Evolutionary conservation across 75 land plant species (phyloP), one percentile per base, ranked within the genome.

Genomic region (Sequoiadendron giganteum): DNA sequence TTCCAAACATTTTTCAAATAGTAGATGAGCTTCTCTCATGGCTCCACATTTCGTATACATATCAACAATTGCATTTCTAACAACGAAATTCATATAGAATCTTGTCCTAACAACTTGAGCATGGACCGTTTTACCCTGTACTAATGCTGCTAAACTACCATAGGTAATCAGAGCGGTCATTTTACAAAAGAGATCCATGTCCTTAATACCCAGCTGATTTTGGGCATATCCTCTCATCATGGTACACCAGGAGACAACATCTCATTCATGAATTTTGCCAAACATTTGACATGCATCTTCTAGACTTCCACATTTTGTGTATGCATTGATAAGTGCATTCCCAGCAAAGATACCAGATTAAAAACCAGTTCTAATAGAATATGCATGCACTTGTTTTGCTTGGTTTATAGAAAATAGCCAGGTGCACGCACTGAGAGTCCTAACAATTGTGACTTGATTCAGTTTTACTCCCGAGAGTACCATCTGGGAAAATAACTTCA

Each of bases 1-100:
- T 89, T 42, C 73, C 82, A n/a, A 85, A 82, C 90, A 94, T 91
- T 36, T 85, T 84, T 76, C 61, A 54, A 94, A 94, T 42, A 89
- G 36, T 52, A 14, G 85, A 49, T 25, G 90, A n/a, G 90, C 87
- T 80, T 87, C 90, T 65, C 85, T 86, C 43, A 93, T 45, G 54
- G 90, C 88, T 19, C 94, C 95, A 77, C 89, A 92, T 87, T 91
- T 93, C 10, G 86, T 88, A 89, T 94, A 93, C 92, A 93, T 92
- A 85, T 92, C 90, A 3, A 89, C 43, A 7, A 94, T 89, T 13
- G 91, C 88, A 58, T 91, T 91, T 2, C 89, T 89, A 15, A 94
- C 38, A 42, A 90, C 78, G 30, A 88, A 87, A 45, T 90, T 92
- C 52, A 49, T n/a, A 9, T 89, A 82, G 32, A 85, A 49, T 25